Evolutionary conservation across 768 basidiomycete genomes (phyloP).

Genomic region (Tulasnella sp.): DNA sequence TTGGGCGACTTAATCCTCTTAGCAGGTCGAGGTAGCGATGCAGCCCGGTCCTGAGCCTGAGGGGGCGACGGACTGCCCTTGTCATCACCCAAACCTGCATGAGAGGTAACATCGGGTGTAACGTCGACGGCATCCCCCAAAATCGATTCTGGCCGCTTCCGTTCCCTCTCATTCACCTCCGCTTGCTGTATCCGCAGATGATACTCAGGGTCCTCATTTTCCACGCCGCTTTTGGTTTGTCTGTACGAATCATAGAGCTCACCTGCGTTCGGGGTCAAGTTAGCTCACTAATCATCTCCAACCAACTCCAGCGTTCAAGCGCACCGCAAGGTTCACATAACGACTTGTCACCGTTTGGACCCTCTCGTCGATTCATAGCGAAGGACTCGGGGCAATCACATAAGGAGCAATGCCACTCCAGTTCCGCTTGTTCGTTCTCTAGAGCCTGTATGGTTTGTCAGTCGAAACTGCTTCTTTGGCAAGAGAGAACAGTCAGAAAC

Average conservation of each 20-base stretch:
- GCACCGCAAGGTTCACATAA: constrained; percentile 92
- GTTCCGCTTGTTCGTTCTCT: constrained; percentile 78
- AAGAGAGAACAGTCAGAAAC: background rate
- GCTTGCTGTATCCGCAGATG: constrained; percentile 64
- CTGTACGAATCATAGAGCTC: constrained; percentile 90
- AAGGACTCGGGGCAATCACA: constrained; percentile 90
- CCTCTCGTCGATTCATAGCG: constrained; percentile 83
- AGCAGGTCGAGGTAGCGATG: constrained; percentile 33
- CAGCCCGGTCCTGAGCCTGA: background rate
- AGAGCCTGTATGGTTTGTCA: constrained; percentile 44
- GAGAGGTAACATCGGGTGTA: constrained; percentile 32
- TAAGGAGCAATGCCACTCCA: constrained; percentile 94
- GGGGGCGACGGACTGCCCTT: constrained; percentile 30
- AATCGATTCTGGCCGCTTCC: constrained; percentile 52
- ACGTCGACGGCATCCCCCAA: constrained; percentile 38
- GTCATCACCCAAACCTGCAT: constrained; percentile 32
- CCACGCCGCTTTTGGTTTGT: constrained; percentile 71
- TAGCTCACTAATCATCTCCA: no score
- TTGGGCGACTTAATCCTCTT: constrained; percentile 37
- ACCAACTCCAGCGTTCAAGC: constrained; percentile 42
- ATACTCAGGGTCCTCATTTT: constrained; percentile 72
- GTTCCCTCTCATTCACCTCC: constrained; percentile 56
- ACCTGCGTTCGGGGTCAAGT: constrained; percentile 51
- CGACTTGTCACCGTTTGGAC: constrained; percentile 85
- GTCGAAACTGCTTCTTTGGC: background rate